phyloP scores from a whole-genome alignment of 2,329 filamentous ascomycete species.

The Grosmannia penicillata region DNA sequence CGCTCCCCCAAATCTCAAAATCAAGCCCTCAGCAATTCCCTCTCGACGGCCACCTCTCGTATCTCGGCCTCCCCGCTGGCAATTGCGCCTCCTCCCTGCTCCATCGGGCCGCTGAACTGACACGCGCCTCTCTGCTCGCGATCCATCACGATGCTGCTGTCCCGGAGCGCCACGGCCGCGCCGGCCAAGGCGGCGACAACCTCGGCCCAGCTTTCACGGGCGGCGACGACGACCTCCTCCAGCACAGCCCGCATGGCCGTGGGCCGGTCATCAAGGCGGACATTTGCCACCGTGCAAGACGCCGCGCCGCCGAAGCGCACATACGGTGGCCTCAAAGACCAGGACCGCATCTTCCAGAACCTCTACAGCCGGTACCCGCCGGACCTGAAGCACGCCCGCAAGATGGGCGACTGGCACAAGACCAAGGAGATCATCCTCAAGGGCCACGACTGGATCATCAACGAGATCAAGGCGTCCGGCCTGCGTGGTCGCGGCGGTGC shows the following conservation, averaged over 20 bases:
- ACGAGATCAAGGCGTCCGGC: slow-evolving; percentile 92
- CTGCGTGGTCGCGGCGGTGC: slow-evolving; percentile 91
- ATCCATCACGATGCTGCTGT: slow-evolving; percentile 6
- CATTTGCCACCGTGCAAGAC: slow-evolving; percentile 72
- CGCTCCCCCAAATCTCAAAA: not conserved
- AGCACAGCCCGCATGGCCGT: not conserved
- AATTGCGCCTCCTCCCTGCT: slow-evolving; percentile 4
- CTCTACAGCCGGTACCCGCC: slow-evolving; percentile 86
- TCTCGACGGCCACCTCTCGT: not conserved
- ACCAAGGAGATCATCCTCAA: slow-evolving; percentile 97
- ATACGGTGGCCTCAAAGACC: slow-evolving; percentile 82
- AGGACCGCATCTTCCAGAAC: slow-evolving; percentile 99
- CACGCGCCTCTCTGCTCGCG: not conserved
- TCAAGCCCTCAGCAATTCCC: slow-evolving; percentile 1
- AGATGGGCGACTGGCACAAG: slow-evolving; percentile 97
- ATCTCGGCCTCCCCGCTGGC: not conserved
- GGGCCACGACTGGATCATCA: slow-evolving; percentile 97
- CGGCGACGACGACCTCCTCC: slow-evolving; percentile 2
- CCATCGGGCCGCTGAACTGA: slow-evolving; percentile 3
- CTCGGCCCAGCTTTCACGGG: not conserved
- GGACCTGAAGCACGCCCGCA: slow-evolving; percentile 86
- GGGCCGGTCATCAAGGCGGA: slow-evolving; percentile 25
- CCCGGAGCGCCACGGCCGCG: slow-evolving; percentile 7
- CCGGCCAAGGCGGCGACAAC: slow-evolving; percentile 10
- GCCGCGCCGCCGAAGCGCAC: slow-evolving; percentile 44